A percentile compares a stretch with the other conserved stretches of the same genome.
These are phyloP conservation scores for Helotiales sp. DNA, from an alignment of 2,329 filamentous ascomycete genomes.

Conservation along the genomic window DNA sequence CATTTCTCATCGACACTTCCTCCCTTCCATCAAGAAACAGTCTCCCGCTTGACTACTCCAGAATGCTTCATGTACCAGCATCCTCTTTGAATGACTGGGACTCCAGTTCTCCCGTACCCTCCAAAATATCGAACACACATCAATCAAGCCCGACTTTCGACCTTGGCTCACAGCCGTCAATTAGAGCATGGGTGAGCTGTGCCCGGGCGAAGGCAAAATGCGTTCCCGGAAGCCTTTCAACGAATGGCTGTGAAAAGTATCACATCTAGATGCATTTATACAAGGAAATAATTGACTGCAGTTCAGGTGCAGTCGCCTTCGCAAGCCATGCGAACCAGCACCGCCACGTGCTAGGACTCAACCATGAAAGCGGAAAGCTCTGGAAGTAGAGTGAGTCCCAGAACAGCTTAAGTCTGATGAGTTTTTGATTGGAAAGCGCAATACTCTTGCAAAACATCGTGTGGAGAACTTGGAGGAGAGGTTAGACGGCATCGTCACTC, in stretches of 20 bases:
- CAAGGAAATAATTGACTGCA: background rate
- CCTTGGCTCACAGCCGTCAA: background rate
- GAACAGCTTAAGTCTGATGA: background rate
- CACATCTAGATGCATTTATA: background rate
- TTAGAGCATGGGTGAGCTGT: conserved; percentile 25
- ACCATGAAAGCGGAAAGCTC: conserved; percentile 21
- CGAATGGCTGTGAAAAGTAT: conserved; percentile 26
- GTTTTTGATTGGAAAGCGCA: conserved; percentile 1
- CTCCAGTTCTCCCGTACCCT: background rate
- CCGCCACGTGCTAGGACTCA: conserved; percentile 11
- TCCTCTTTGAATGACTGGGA: background rate
- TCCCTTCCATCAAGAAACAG: background rate
- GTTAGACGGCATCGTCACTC: conserved; percentile 28
- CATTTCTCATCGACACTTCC: background rate
- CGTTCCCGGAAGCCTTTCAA: conserved; percentile 2
- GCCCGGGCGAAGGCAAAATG: conserved; percentile 31
- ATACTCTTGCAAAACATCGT: conserved; percentile 18
- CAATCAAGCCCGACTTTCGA: background rate
- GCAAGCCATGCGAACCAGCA: conserved; percentile 28
- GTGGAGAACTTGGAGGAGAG: conserved; percentile 35
- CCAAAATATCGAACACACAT: background rate
- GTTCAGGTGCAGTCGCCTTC: conserved; percentile 30
- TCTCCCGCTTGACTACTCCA: too few species aligned
- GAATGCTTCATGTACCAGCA: background rate
- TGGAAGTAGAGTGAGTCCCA: conserved; percentile 15